These are phyloP conservation scores for Eucalyptus grandis DNA, from an alignment of 345 rosid species.

Conservation along the genomic window DNA sequence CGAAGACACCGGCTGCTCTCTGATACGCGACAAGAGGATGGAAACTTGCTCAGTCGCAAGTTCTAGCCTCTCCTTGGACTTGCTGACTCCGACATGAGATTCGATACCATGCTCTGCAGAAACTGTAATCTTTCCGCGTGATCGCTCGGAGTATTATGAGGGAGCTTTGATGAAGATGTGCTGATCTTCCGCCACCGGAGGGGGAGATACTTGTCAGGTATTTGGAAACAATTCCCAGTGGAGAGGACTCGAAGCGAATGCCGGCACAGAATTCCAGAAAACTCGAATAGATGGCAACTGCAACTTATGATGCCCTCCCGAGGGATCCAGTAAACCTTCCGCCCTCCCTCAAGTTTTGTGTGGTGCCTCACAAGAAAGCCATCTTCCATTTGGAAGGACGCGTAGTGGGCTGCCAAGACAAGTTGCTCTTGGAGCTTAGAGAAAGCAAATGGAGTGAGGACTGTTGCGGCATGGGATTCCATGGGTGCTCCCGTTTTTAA, in stretches of 20 bases:
- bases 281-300: conserved; percentile 90
- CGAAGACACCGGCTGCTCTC: conserved; percentile 54
- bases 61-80: conserved; percentile 80
- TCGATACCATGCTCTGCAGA: conserved; percentile 63
- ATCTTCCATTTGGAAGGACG: conserved; percentile 82
- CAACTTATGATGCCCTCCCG: conserved; percentile 85
- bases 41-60: conserved; percentile 72
- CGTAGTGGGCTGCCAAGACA: conserved; percentile 90
- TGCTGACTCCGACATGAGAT: conserved; percentile 63
- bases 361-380: conserved; percentile 87
- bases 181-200: conserved; percentile 72
- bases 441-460: conserved; percentile 92
- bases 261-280: conserved; percentile 91
- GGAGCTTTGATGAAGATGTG: conserved; percentile 28
- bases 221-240: conserved; percentile 84
- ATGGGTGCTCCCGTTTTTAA: conserved; percentile 90
- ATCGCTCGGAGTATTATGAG: conserved; percentile 26
- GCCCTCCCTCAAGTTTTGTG: conserved; percentile 85
- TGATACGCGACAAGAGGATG: conserved; percentile 54
- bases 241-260: conserved; percentile 94
- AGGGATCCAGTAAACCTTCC: conserved; percentile 86
- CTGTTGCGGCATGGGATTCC: conserved; percentile 85
- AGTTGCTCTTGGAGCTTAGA: conserved; percentile 95
- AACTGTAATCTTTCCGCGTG: conserved; percentile 64
- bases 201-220: conserved; percentile 84